These are phyloP conservation scores for Emydomyces testavorans DNA, from an alignment of 2,329 filamentous ascomycete species.

Conservation along the genomic window DNA sequence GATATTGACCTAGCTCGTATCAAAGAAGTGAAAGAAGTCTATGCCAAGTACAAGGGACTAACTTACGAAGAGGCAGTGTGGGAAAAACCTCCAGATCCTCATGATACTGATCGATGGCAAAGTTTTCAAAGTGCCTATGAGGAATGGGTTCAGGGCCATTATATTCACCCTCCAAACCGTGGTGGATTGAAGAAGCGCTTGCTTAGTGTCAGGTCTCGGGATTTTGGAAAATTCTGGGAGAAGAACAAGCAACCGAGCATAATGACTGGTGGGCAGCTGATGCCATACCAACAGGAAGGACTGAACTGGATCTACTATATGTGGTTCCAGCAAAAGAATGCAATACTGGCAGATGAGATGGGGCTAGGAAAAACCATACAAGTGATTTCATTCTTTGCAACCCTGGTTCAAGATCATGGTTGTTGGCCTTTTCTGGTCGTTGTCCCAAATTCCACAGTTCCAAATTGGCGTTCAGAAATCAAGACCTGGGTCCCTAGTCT, in stretches of 20 bases:
- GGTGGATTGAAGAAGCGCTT: conserved; percentile 55
- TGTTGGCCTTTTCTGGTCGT: conserved; percentile 91
- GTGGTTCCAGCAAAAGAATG: conserved; percentile 70
- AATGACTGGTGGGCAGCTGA: conserved; percentile 67
- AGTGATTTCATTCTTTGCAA: conserved; percentile 68
- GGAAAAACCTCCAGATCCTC: conserved; percentile 62
- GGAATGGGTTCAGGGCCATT: conserved; percentile 70
- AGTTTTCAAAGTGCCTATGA: conserved; percentile 75
- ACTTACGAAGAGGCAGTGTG: conserved; percentile 84
- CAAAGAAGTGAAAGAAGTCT: conserved; percentile 58
- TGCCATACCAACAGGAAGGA: conserved; percentile 88
- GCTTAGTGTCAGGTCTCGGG: conserved; percentile 50
- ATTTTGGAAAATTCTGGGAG: conserved; percentile 57
- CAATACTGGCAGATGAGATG: conserved; percentile 95
- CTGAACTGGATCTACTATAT: conserved; percentile 92
- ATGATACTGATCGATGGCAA: conserved; percentile 55
- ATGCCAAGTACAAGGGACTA: conserved; percentile 87
- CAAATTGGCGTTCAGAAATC: conserved; percentile 96
- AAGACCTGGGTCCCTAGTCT: conserved; percentile 82
- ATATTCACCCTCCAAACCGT: conserved; percentile 51
- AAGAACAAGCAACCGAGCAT: conserved; percentile 60
- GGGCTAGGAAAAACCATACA: conserved; percentile 95
- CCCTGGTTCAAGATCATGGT: conserved; percentile 55
- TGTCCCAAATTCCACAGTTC: conserved; percentile 85
- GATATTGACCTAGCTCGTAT: conserved; percentile 61